Conservation (phyloP, 2,329 filamentous ascomycete genomes). For the Cladorrhinum sp. region DNA sequence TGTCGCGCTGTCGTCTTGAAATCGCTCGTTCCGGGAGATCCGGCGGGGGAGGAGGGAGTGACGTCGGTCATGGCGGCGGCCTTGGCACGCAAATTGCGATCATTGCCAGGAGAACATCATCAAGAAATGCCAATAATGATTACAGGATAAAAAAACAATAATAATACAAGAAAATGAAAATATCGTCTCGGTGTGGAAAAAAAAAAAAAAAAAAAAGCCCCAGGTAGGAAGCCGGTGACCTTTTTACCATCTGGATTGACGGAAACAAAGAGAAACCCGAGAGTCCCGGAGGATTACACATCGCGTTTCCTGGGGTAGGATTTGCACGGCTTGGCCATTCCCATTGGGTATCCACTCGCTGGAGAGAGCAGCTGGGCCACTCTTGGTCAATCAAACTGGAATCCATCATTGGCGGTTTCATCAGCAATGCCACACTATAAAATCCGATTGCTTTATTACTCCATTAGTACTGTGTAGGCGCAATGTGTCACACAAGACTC, state of each 20-base stretch:
- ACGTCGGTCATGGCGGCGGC: neutral
- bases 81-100: neutral
- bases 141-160: neutral
- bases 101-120: neutral
- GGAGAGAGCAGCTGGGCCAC: neutral
- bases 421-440: neutral
- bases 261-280: neutral
- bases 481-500: no score
- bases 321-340: neutral
- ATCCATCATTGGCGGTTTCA: neutral
- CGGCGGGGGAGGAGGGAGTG: neutral
- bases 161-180: neutral
- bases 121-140: neutral
- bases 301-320: neutral
- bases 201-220: neutral
- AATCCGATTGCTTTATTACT: neutral
- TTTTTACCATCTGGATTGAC: neutral
- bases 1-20: constrained; percentile 2
- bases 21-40: neutral
- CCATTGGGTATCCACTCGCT: neutral
- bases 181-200: neutral
- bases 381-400: neutral
- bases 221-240: neutral
- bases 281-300: neutral
- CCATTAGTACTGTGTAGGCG: no score